Evolutionary conservation across 2,329 filamentous ascomycete species (phyloP), one percentile per base, ranked within the genome.

Genomic region (Fusarium penzigii): DNA sequence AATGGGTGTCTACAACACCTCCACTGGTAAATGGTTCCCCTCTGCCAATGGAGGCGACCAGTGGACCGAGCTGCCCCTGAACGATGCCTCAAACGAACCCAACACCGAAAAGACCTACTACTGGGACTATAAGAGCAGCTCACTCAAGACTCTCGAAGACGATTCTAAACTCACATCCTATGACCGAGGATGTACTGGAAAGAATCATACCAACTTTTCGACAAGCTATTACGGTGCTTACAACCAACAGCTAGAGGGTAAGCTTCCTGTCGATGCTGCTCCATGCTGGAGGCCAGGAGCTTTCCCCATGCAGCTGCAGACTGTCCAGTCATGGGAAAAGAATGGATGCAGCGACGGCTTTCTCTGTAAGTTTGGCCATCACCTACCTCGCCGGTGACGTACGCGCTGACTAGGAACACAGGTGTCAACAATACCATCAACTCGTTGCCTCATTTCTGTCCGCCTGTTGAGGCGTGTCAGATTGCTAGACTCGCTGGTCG

Each of bases 341-440:
- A 48, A 66, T 6, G 75, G 75, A 2, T 78, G 75, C 48, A 65
- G 59, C 8, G 63, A 68, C 38, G 76, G 75, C 5, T 78, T 78
- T 39, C 58, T 75, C 17, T 78, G 75, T 76, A 54, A 48, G 75
- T 66, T 17, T 12, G 13, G 2, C 38, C 1, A 7, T 4, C 7
- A n/a, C 9, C 6, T 13, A 29, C 17, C 17, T 3, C 5, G 8
- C 25, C 25, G 6, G 14, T 25, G 25, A n/a, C 17, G 17, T 34
- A 17, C 9, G 7, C 29, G 29, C 46, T 48, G 12, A 55, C 39
- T 8, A 47, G 20, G 7, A 29, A 40, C 17, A 29, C 36, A 76
- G 75, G 75, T 52, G 53, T 61, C 34, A 78, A 78, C 46, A 78
- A 77, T 52, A 78, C 75, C 5, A 66, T 74, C 40, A 78, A 78